Evolutionary conservation across 2,329 filamentous ascomycete species (phyloP).

Genomic region (Neofusicoccum cordaticola): DNA sequence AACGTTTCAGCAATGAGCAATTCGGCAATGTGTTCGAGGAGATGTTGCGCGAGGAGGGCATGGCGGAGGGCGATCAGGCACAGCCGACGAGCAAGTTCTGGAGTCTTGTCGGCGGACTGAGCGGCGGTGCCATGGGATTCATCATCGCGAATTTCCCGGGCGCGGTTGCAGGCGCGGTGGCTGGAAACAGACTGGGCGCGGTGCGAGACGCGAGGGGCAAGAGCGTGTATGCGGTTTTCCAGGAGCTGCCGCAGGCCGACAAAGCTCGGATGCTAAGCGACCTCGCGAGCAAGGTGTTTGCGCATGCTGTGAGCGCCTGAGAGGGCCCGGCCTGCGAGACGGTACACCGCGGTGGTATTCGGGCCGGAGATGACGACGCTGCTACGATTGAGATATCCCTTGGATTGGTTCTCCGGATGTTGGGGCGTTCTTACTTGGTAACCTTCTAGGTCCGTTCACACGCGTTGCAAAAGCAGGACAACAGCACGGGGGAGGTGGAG

Average conservation of each 20-base stretch:
- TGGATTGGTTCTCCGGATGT: not conserved
- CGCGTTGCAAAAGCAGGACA: no score
- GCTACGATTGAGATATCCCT: constrained; percentile 16
- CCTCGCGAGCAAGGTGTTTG: constrained; percentile 82
- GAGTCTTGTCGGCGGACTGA: constrained; percentile 78
- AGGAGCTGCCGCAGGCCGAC: constrained; percentile 80
- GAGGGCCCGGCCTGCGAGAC: not conserved
- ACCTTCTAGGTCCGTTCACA: not conserved
- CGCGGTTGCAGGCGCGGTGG: constrained; percentile 82
- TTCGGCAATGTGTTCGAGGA: constrained; percentile 68
- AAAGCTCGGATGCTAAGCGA: constrained; percentile 78
- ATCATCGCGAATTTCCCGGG: constrained; percentile 93
- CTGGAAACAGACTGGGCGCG: constrained; percentile 86
- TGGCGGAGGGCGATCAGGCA: constrained; percentile 68
- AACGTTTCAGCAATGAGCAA: constrained; percentile 69
- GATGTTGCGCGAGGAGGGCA: constrained; percentile 54
- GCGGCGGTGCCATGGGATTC: constrained; percentile 87
- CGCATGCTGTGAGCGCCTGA: constrained; percentile 60
- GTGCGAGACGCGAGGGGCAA: constrained; percentile 88
- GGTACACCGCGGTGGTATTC: no score
- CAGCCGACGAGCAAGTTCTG: constrained; percentile 73
- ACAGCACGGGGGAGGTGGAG: no score
- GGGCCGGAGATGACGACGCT: not conserved
- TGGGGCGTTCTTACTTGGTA: not conserved
- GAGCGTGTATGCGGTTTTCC: constrained; percentile 90